Percentiles rank a stretch among this genome's conserved stretches.
phyloP scores from a whole-genome alignment of 2,329 filamentous ascomycete genomes.

The Daldinia sp. region DNA sequence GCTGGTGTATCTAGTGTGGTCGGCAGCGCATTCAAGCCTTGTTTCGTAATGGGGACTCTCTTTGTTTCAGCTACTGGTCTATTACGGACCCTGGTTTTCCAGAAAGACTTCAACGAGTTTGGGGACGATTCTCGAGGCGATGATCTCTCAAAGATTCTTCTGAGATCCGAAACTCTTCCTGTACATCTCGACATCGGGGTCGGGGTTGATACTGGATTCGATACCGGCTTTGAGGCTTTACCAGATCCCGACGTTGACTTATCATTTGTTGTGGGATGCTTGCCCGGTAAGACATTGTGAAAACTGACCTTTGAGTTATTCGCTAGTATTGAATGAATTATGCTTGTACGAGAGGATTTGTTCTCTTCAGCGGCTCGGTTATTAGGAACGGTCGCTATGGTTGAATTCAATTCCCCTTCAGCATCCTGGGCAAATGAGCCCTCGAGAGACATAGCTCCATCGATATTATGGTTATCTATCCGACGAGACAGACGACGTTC shows the following conservation, averaged over 20 bases:
- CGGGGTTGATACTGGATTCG: slow-evolving; percentile 3
- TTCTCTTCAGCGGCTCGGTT: background rate
- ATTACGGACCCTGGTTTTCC: slow-evolving; percentile 25
- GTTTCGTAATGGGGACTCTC: background rate
- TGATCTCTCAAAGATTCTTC: slow-evolving; percentile 43
- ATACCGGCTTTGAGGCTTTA: slow-evolving; percentile 2
- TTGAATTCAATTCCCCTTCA: background rate
- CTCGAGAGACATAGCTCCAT: slow-evolving; percentile 6
- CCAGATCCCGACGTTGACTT: background rate
- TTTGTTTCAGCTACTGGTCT: slow-evolving; percentile 20
- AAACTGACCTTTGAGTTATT: slow-evolving; percentile 1
- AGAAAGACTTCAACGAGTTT: slow-evolving; percentile 37
- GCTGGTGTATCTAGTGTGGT: slow-evolving; percentile 14
- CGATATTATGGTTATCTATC: slow-evolving; percentile 15
- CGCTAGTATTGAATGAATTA: slow-evolving; percentile 5
- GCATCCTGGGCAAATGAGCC: background rate
- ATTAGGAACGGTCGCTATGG: background rate
- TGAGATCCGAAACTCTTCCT: slow-evolving; percentile 45
- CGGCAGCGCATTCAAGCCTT: slow-evolving; percentile 17
- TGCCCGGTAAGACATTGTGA: background rate
- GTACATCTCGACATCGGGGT: slow-evolving; percentile 18
- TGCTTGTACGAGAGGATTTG: background rate
- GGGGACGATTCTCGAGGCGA: slow-evolving; percentile 31
- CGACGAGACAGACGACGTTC: slow-evolving; percentile 22
- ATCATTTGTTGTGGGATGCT: background rate